These are phyloP conservation scores for Claviceps sp. DNA, from an alignment of 2,329 filamentous ascomycete genomes.

Conservation along the genomic window DNA sequence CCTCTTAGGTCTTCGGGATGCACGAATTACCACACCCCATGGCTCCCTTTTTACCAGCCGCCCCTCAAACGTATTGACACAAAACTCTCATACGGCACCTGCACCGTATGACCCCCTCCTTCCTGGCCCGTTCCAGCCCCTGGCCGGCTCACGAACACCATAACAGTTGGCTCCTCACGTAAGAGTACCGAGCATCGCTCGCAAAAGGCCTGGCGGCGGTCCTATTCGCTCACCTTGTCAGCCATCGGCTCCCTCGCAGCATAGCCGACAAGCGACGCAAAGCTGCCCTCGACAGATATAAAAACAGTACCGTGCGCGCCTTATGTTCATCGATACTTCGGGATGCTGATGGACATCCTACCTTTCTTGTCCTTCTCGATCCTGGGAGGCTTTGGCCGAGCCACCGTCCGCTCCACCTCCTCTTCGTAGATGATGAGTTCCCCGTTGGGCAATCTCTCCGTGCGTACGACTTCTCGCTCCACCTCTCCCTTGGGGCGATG, in stretches of 20 bases:
- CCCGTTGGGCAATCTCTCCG: constrained; percentile 45
- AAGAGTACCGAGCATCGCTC: constrained; percentile 57
- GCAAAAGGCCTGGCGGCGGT: constrained; percentile 49
- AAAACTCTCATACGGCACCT: no score
- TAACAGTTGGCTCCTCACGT: constrained; percentile 31
- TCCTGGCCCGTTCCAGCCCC: no score
- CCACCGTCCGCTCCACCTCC: constrained; percentile 40
- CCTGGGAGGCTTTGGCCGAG: constrained; percentile 44
- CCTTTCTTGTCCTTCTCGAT: constrained; percentile 89
- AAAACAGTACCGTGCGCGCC: constrained; percentile 26
- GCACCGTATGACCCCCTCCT: no score
- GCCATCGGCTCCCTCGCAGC: constrained; percentile 11
- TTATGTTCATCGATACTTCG: constrained; percentile 46
- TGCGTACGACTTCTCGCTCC: constrained; percentile 40
- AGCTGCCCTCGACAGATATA: neutral
- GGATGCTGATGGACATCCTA: constrained; percentile 81
- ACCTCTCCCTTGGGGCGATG: constrained; percentile 22
- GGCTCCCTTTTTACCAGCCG: no score
- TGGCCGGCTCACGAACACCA: no score
- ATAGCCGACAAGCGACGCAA: constrained; percentile 3
- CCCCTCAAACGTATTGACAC: no score
- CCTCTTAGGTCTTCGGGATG: no score
- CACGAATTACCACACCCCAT: no score
- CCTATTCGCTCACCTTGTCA: constrained; percentile 31
- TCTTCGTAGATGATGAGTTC: constrained; percentile 52